A percentile compares a stretch with the other conserved stretches of the same genome.
phyloP scores from a whole-genome alignment of 805 yeast species.

The Jamesozyma gamospora region DNA sequence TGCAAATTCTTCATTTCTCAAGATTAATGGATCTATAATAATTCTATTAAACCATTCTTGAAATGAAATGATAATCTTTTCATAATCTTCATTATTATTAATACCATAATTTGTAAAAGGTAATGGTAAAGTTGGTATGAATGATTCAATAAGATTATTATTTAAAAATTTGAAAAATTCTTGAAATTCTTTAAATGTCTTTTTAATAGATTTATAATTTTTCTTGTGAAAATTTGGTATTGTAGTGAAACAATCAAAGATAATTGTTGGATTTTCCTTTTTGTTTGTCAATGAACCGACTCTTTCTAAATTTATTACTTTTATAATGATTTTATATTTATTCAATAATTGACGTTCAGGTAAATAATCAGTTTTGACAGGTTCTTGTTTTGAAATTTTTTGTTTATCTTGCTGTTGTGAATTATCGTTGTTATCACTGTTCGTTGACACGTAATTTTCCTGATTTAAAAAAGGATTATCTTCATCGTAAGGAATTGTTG shows the following conservation, averaged over 20 bases:
- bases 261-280: conserved; percentile 68
- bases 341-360: conserved; percentile 7
- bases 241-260: conserved; percentile 59
- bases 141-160: conserved; percentile 80
- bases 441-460: conserved; percentile 1
- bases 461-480: conserved; percentile 53
- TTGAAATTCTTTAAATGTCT: conserved; percentile 70
- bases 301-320: conserved; percentile 61
- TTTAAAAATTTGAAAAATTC: conserved; percentile 68
- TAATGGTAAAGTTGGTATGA: conserved; percentile 80
- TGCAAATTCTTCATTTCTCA: conserved; percentile 80
- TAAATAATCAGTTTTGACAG: too few relatives aligned
- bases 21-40: conserved; percentile 62
- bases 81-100: conserved; percentile 73
- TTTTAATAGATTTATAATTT: conserved; percentile 59
- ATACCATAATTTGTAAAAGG: conserved; percentile 69
- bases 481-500: conserved; percentile 37
- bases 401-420: not conserved
- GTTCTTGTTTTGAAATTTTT: too few relatives aligned
- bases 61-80: conserved; percentile 44
- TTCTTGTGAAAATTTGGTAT: conserved; percentile 68
- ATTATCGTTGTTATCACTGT: not conserved
- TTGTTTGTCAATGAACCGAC: conserved; percentile 42
- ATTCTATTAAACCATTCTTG: conserved; percentile 84
- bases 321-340: conserved; percentile 38